Conservation (phyloP, 352 stramenopile genomes). For the Salisapilia sapeloensis region DNA sequence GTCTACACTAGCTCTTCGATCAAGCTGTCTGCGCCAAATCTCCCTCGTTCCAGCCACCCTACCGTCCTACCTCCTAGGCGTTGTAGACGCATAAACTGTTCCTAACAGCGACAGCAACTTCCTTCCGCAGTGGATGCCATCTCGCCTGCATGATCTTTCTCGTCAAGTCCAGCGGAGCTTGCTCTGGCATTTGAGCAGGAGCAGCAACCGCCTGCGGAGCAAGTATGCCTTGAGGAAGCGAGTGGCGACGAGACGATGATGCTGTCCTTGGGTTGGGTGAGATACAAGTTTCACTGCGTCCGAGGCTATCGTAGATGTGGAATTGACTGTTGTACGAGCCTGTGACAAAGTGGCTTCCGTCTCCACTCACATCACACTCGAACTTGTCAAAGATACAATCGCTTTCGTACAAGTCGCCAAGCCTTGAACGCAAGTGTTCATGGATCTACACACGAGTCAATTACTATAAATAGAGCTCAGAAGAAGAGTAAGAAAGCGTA, state of each 20-base stretch:
- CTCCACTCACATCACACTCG: slow-evolving; percentile 80
- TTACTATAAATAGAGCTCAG: slow-evolving; percentile 1
- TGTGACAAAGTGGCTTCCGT: slow-evolving; percentile 87
- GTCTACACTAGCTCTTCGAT: too few species aligned
- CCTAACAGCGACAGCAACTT: slow-evolving; percentile 63
- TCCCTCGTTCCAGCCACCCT: too few species aligned
- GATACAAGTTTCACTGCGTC: slow-evolving; percentile 54
- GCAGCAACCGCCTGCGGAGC: slow-evolving; percentile 34
- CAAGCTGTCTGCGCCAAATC: too few species aligned
- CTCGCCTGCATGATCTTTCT: slow-evolving; percentile 75
- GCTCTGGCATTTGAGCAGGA: slow-evolving; percentile 10
- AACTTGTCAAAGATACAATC: slow-evolving; percentile 98
- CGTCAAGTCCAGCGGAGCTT: slow-evolving; percentile 59
- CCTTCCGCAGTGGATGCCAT: slow-evolving; percentile 66
- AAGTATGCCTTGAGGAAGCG: slow-evolving; percentile 43
- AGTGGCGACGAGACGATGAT: slow-evolving; percentile 35
- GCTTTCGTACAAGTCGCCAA: slow-evolving; percentile 89
- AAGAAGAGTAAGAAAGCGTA: slow-evolving; percentile 16
- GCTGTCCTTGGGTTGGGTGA: slow-evolving; percentile 24
- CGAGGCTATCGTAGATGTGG: slow-evolving; percentile 83
- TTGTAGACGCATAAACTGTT: slow-evolving; percentile 80
- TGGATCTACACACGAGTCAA: slow-evolving; percentile 49
- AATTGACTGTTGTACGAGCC: slow-evolving; percentile 92
- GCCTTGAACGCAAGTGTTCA: slow-evolving; percentile 76
- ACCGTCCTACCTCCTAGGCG: slow-evolving; percentile 9